Conservation (phyloP, 129 eudicot species). For the Pulicaria dysenterica region DNA sequence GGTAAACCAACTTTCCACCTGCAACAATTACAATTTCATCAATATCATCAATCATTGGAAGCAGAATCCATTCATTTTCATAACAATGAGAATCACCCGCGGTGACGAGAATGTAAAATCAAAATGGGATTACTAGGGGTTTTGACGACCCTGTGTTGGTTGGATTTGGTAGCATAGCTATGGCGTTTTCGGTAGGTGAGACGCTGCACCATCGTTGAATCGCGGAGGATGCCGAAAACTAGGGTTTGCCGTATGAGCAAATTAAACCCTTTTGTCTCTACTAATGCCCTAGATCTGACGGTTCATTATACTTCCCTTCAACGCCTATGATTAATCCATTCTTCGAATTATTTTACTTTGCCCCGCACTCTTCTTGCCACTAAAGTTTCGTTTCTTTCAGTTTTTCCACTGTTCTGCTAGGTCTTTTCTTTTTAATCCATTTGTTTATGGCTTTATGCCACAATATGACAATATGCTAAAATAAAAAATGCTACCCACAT, state of each 20-base stretch:
- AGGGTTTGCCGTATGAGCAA: not conserved
- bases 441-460: too few relatives aligned
- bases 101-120: not conserved
- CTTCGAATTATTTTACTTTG: too few relatives aligned
- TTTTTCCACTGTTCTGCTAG: too few relatives aligned
- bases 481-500: too few relatives aligned
- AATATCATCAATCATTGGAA: not conserved
- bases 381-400: too few relatives aligned
- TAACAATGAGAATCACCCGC: not conserved
- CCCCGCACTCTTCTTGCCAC: too few relatives aligned
- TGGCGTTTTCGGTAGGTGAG: constrained; percentile 55
- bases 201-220: constrained; percentile 58
- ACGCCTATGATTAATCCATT: constrained; percentile 22
- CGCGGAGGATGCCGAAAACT: constrained; percentile 8
- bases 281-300: constrained; percentile 43
- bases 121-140: constrained; percentile 42
- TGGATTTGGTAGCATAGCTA: constrained; percentile 66
- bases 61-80: not conserved
- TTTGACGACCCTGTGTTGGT: constrained; percentile 58
- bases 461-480: too few relatives aligned
- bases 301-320: not conserved
- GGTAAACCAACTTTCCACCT: constrained; percentile 59
- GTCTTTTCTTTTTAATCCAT: too few relatives aligned
- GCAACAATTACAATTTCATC: not conserved
- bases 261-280: constrained; percentile 31